Conservation (phyloP, 1,284 basidiomycete genomes). For the Jaminaea rosea region DNA sequence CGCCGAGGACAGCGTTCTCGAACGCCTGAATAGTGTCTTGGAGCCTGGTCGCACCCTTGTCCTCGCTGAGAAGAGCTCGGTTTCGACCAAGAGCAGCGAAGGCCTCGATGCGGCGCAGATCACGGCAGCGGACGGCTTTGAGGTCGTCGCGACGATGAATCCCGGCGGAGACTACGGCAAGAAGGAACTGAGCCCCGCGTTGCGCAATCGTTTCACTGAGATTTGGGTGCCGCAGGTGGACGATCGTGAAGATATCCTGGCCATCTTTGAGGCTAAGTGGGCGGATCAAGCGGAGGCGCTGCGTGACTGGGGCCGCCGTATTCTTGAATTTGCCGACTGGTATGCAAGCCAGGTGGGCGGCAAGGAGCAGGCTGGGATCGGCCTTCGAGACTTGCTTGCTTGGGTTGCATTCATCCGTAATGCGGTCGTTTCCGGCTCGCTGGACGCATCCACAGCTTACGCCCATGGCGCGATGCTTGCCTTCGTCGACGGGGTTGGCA, state of each 20-base stretch:
- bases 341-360: constrained; percentile 62
- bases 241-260: constrained; percentile 63
- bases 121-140: constrained; percentile 54
- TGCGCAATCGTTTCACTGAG: constrained; percentile 96
- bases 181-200: constrained; percentile 92
- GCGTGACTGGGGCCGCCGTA: constrained; percentile 39
- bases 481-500: constrained; percentile 49
- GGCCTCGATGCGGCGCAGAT: constrained; percentile 20
- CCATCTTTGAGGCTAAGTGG: constrained; percentile 74
- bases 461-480: constrained; percentile 49
- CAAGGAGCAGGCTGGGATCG: constrained; percentile 50
- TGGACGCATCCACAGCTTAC: constrained; percentile 37
- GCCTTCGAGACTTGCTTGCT: constrained; percentile 77
- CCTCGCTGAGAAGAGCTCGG: constrained; percentile 74
- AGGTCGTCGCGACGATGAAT: constrained; percentile 97
- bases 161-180: constrained; percentile 99
- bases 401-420: constrained; percentile 76
- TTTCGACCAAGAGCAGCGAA: constrained; percentile 49
- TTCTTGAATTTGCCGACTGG: constrained; percentile 79
- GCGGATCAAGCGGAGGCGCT: not conserved
- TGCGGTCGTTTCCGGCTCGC: constrained; percentile 46
- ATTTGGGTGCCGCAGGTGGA: constrained; percentile 94
- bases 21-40: constrained; percentile 91
- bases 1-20: constrained; percentile 95
- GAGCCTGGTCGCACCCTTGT: constrained; percentile 83